Conservation (phyloP, 139 green algal species). For the Chlorella vulgaris region DNA sequence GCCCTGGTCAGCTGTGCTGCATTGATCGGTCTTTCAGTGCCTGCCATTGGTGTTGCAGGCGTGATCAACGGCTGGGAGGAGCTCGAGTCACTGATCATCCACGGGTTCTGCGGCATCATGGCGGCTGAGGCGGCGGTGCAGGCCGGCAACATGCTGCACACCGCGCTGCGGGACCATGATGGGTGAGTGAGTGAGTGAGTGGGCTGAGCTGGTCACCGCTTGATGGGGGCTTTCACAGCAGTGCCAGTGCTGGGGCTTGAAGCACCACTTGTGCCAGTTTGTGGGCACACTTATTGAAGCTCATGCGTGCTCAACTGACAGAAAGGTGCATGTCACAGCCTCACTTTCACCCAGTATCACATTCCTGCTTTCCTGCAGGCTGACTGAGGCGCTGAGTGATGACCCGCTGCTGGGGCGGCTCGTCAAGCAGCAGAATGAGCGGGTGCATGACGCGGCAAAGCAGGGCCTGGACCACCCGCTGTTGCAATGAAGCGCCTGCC, state of each 20-base stretch:
- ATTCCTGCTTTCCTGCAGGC: neutral
- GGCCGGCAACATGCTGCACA: neutral
- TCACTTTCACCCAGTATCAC: neutral
- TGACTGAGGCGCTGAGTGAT: slow-evolving; percentile 2
- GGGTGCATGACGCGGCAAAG: neutral
- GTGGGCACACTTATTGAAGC: too few species aligned
- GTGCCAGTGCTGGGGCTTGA: too few species aligned
- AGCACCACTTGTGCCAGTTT: too few species aligned
- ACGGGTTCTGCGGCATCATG: neutral
- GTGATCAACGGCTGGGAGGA: slow-evolving; percentile 17
- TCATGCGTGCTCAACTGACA: neutral
- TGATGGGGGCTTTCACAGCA: too few species aligned
- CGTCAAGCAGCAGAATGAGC: neutral
- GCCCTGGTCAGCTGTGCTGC: neutral
- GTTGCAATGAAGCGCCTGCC: neutral
- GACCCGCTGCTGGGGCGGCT: slow-evolving; percentile 9
- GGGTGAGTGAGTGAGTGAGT: neutral
- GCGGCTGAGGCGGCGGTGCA: neutral
- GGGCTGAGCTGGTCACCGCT: too few species aligned
- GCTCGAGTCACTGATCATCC: slow-evolving; percentile 5
- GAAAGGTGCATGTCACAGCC: neutral
- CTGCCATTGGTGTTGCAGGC: neutral
- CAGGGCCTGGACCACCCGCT: slow-evolving; percentile 5
- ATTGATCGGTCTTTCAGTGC: neutral
- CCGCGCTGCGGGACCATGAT: slow-evolving; percentile 7